Evolutionary conservation across 805 yeast genomes (phyloP), one percentile per base, ranked within the genome.

Genomic region (Candida gorgasii): DNA sequence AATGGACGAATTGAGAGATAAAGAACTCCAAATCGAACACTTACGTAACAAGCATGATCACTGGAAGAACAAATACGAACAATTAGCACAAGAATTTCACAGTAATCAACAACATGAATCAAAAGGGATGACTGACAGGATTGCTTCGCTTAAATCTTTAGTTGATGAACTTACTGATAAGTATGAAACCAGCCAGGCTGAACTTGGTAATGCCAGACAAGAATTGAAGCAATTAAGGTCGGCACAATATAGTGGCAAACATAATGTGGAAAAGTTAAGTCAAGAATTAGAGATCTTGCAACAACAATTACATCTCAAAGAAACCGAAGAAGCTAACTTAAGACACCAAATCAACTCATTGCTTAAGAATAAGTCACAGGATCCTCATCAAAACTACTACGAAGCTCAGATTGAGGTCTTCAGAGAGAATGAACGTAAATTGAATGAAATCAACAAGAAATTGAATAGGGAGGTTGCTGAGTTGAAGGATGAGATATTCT

Each of bases 381-480:
- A 45, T 5, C 44, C 48, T 8, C 42, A 48, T 36, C 46, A 50
- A 17, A 29, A 49, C 9, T 45, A 54, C 11, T 58, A 56, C 43
- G 56, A 58, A 42, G 33, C 52, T 2, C 65, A 63, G 39, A 51
- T 62, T 19, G 58, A 61, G 8, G 23, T 45, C 1, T 47, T 61
- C 26, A 53, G 50, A 14, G 34, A 20, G 4, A 58, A 46, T 18
- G 66, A 63, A 39, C 29, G 36, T 6, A 44, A 44, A 4, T 47
- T 59, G 19, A 24, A 17, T 5, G 50, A 40, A 4, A 48, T 55
- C 23, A 61, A 53, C 37, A 49, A 54, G 19, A 31, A 46, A 19
- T 53, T 66, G 41, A 55, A 55, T 41, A 47, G 51, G 4, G 64
- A 66, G 35, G 44, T 62, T 6, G 61, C 62, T 24, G 59, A 55